Conservation (phyloP, 2,329 filamentous ascomycete species). For the Chaetomiaceae sp. region DNA sequence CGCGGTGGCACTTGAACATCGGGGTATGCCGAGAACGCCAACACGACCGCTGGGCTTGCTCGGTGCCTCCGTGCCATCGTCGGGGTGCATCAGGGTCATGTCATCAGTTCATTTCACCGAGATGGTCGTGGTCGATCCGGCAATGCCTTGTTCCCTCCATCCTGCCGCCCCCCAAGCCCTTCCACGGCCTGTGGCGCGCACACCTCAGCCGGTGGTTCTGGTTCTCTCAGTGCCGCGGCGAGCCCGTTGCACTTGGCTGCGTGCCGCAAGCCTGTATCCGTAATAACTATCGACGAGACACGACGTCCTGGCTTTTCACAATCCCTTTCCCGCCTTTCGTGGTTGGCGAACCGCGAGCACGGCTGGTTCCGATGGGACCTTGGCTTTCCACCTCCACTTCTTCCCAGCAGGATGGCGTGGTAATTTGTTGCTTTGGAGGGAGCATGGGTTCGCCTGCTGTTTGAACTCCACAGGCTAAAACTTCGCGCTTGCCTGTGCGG, state of each 20-base stretch:
- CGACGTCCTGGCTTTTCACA: no score
- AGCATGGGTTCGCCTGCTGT: slow-evolving; percentile 5
- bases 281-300: no score
- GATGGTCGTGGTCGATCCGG: slow-evolving; percentile 9
- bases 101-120: slow-evolving; percentile 10
- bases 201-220: not conserved
- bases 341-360: no score
- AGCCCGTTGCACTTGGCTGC: no score
- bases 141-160: not conserved
- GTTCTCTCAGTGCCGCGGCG: not conserved
- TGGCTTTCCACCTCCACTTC: not conserved
- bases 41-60: not conserved
- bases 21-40: slow-evolving; percentile 3
- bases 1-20: not conserved
- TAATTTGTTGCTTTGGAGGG: not conserved
- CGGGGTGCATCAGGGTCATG: not conserved
- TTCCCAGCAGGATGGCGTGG: not conserved
- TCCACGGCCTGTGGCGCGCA: no score
- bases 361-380: no score
- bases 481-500: not conserved
- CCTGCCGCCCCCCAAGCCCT: not conserved
- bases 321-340: no score
- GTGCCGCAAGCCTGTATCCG: no score
- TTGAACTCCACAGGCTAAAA: slow-evolving; percentile 11
- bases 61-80: not conserved